Conservation (phyloP, 2,329 filamentous ascomycete species). For the Colletotrichum filicis region DNA sequence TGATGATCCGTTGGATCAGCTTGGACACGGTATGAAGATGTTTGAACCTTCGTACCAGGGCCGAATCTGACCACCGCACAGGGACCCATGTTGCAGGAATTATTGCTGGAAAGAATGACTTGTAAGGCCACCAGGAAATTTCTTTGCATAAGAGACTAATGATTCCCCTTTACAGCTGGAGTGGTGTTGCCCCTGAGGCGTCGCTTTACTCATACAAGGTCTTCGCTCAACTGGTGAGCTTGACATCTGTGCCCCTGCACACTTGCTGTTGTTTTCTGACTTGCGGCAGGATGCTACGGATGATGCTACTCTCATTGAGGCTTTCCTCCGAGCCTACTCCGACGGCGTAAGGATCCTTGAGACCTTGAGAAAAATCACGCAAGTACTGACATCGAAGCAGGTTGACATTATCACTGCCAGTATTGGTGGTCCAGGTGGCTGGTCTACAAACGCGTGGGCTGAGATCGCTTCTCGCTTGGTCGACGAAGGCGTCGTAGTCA, state of each 20-base stretch:
- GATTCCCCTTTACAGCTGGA: slow-evolving; percentile 25
- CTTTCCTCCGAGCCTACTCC: slow-evolving; percentile 47
- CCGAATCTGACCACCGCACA: not conserved
- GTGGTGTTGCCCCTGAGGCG: slow-evolving; percentile 44
- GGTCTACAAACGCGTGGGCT: slow-evolving; percentile 48
- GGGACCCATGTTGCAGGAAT: slow-evolving; percentile 47
- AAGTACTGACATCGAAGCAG: not conserved
- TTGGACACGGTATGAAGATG: slow-evolving; percentile 41
- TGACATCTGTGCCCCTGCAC: not conserved
- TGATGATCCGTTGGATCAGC: slow-evolving; percentile 40
- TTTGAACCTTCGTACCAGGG: not conserved
- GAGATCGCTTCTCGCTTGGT: slow-evolving; percentile 52
- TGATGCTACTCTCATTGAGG: slow-evolving; percentile 52
- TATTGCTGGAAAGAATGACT: slow-evolving; percentile 41
- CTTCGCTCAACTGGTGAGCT: slow-evolving; percentile 36
- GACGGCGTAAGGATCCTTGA: slow-evolving; percentile 40
- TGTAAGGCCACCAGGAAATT: slow-evolving; percentile 9
- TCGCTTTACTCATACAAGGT: slow-evolving; percentile 44
- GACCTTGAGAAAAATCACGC: not conserved
- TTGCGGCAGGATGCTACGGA: slow-evolving; percentile 37
- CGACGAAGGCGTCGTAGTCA: slow-evolving; percentile 59
- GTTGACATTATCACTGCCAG: slow-evolving; percentile 55
- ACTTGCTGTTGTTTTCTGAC: not conserved
- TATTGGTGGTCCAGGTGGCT: slow-evolving; percentile 51
- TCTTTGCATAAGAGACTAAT: too few species aligned